phyloP scores from a whole-genome alignment of 495 filamentous ascomycete species.

The Penicillium arizonense region DNA sequence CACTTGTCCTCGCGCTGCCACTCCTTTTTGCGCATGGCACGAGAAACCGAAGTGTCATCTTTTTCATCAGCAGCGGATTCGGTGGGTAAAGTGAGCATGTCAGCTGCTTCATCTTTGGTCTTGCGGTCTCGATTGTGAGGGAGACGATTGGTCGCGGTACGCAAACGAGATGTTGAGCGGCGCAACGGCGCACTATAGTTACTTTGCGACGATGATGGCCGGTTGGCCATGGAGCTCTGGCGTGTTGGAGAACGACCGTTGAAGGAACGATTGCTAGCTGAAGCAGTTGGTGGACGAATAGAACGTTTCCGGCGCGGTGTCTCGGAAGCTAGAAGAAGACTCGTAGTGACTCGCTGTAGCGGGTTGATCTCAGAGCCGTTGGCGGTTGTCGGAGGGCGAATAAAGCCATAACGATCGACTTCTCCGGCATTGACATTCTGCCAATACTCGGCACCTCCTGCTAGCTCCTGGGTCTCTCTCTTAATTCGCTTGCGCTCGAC shows the following conservation, averaged over 20 bases:
- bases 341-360: constrained; percentile 65
- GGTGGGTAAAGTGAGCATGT: constrained; percentile 82
- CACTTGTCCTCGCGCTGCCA: constrained; percentile 88
- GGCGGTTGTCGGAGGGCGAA: constrained; percentile 51
- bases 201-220: constrained; percentile 47
- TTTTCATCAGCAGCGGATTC: constrained; percentile 60
- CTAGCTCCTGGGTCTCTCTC: constrained; percentile 58
- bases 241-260: constrained; percentile 55
- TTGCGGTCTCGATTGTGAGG: constrained; percentile 74
- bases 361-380: constrained; percentile 46
- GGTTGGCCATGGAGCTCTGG: constrained; percentile 26
- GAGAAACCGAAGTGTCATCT: constrained; percentile 49
- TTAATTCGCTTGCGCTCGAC: constrained; percentile 34
- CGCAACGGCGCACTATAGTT: constrained; percentile 38
- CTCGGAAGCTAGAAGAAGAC: constrained; percentile 62
- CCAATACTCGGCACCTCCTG: constrained; percentile 95
- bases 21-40: constrained; percentile 73
- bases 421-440: constrained; percentile 82
- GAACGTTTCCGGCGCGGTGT: constrained; percentile 57
- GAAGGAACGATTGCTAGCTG: constrained; percentile 44
- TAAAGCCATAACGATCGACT: constrained; percentile 95
- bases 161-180: constrained; percentile 44
- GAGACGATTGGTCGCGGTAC: constrained; percentile 69
- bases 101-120: constrained; percentile 78
- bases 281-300: constrained; percentile 46